phyloP scores from a whole-genome alignment of 2,329 filamentous ascomycete species.

The Fusarium sp. region DNA sequence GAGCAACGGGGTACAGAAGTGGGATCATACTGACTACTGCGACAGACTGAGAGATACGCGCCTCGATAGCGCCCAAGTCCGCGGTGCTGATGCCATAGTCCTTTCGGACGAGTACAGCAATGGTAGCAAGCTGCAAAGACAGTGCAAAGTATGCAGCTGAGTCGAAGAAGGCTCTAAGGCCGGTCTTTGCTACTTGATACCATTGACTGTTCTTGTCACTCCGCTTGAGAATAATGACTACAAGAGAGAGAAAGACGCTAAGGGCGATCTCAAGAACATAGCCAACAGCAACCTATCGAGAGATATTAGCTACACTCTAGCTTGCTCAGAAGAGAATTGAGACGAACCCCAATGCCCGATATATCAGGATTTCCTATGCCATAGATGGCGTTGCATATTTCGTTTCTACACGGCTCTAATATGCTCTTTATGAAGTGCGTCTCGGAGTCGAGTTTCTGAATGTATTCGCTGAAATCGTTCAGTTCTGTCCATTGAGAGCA shows the following conservation, averaged over 20 bases:
- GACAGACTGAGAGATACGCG: conserved; percentile 33
- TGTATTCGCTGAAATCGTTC: conserved; percentile 20
- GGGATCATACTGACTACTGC: conserved; percentile 40
- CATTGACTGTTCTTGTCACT: background rate
- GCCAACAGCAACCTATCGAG: conserved; percentile 11
- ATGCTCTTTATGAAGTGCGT: conserved; percentile 1
- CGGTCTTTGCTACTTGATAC: background rate
- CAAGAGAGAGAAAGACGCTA: background rate
- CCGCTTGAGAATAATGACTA: conserved; percentile 1
- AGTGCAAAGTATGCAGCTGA: conserved; percentile 40
- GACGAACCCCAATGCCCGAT: conserved; percentile 37
- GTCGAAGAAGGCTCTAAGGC: conserved; percentile 26
- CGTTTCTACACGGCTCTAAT: conserved; percentile 6
- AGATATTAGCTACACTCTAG: background rate
- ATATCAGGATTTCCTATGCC: conserved; percentile 38
- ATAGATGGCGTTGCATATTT: conserved; percentile 35
- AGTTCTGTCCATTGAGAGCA: conserved; percentile 9
- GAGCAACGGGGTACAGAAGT: conserved; percentile 32
- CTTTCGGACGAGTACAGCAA: conserved; percentile 36
- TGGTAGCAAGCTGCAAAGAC: conserved; percentile 35
- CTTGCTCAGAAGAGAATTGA: too few relatives aligned
- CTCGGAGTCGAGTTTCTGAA: background rate
- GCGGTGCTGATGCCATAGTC: conserved; percentile 39
- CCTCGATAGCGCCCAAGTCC: conserved; percentile 39
- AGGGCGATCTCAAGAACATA: conserved; percentile 24